phyloP scores from a whole-genome alignment of 495 filamentous ascomycete genomes.

The Aspergillus biplanus region DNA sequence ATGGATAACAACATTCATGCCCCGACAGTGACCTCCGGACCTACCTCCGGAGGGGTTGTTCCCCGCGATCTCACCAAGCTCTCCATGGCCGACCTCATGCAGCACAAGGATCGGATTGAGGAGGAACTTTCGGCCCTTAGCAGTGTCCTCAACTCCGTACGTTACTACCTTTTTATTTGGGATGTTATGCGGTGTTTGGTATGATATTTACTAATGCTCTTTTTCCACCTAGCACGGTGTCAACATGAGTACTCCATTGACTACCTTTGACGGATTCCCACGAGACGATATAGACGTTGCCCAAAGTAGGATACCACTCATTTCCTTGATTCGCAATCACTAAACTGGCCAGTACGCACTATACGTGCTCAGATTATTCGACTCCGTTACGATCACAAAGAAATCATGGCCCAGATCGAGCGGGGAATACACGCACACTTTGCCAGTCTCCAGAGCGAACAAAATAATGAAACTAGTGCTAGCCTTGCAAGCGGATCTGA shows the following conservation, averaged over 20 bases:
- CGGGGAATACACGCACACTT: slow-evolving; percentile 77
- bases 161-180: slow-evolving; percentile 26
- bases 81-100: slow-evolving; percentile 65
- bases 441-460: slow-evolving; percentile 40
- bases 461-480: slow-evolving; percentile 27
- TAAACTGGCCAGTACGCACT: slow-evolving; percentile 69
- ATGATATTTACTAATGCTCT: slow-evolving; percentile 16
- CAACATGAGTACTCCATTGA: slow-evolving; percentile 86
- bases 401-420: slow-evolving; percentile 81
- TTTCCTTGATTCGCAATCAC: slow-evolving; percentile 1
- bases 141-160: slow-evolving; percentile 83
- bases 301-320: slow-evolving; percentile 65
- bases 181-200: neutral
- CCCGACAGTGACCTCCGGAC: slow-evolving; percentile 74
- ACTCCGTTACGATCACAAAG: slow-evolving; percentile 91
- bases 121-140: slow-evolving; percentile 82
- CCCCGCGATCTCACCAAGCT: slow-evolving; percentile 62
- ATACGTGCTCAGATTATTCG: slow-evolving; percentile 87
- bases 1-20: slow-evolving; percentile 76
- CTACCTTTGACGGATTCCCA: slow-evolving; percentile 91
- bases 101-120: slow-evolving; percentile 80
- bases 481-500: slow-evolving; percentile 36
- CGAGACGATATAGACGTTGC: slow-evolving; percentile 93
- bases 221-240: slow-evolving; percentile 73
- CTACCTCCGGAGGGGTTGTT: slow-evolving; percentile 55